Conservation (phyloP, 305 asterid species). For the Withania somnifera region DNA sequence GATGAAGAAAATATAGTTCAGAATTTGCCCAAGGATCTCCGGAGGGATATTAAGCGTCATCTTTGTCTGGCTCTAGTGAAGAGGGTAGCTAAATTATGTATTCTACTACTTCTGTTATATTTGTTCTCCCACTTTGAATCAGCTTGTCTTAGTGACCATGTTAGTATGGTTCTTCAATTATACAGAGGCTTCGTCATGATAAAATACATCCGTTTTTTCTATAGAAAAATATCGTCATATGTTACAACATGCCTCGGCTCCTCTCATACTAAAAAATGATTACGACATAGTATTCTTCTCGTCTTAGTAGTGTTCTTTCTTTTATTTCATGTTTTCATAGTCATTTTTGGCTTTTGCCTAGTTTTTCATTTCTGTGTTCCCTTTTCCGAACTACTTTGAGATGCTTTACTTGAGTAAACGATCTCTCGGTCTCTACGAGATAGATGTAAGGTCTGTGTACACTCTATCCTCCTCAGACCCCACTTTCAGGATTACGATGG, state of each 20-base stretch:
- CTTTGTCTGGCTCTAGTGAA: slow-evolving; percentile 96
- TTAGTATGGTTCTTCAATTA: too few species aligned
- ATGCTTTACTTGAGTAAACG: too few species aligned
- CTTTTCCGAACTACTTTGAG: too few species aligned
- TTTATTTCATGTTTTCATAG: background rate
- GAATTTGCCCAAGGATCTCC: slow-evolving; percentile 94
- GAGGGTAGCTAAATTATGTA: slow-evolving; percentile 44
- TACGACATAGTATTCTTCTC: background rate
- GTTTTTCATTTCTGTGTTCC: too few species aligned
- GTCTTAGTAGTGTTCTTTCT: background rate
- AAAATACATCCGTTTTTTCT: background rate
- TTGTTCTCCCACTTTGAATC: background rate
- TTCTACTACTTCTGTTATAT: background rate
- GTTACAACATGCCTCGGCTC: background rate
- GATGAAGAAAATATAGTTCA: slow-evolving; percentile 89
- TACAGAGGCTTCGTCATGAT: too few species aligned
- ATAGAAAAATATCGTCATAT: background rate
- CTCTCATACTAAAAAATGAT: background rate
- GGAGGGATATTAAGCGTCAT: slow-evolving; percentile 98
- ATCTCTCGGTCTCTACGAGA: too few species aligned
- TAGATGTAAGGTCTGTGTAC: too few species aligned
- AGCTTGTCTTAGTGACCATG: background rate
- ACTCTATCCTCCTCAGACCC: too few species aligned
- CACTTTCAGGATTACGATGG: too few species aligned
- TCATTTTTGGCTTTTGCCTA: background rate